phyloP scores from a whole-genome alignment of 2,329 filamentous ascomycete genomes.

The Penicillium vulpinum region DNA sequence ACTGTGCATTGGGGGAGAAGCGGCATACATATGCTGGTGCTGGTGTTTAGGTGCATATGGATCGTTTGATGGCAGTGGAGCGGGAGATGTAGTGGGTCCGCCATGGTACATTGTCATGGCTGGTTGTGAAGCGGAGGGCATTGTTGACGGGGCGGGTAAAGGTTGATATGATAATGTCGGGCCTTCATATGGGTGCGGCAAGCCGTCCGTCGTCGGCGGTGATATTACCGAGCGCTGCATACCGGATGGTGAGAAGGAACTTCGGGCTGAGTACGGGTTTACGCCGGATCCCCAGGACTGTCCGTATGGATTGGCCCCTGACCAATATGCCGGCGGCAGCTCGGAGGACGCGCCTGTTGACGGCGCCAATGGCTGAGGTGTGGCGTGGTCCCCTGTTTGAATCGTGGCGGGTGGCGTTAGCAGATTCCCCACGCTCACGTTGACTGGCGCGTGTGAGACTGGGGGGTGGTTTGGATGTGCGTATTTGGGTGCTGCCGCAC shows the following conservation, averaged over 20 bases:
- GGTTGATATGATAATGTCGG: slow-evolving; percentile 60
- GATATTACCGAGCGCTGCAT: slow-evolving; percentile 57
- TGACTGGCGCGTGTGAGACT: slow-evolving; percentile 45
- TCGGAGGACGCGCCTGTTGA: slow-evolving; percentile 47
- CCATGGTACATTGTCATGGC: slow-evolving; percentile 43
- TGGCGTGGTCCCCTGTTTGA: slow-evolving; percentile 49
- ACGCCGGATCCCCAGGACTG: slow-evolving; percentile 47
- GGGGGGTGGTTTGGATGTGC: slow-evolving; percentile 36
- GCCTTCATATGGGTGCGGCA: slow-evolving; percentile 69
- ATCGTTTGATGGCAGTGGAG: slow-evolving; percentile 58
- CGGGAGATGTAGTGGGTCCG: slow-evolving; percentile 45
- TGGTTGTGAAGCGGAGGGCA: slow-evolving; percentile 39
- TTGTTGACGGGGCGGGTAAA: slow-evolving; percentile 54
- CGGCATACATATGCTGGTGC: slow-evolving; percentile 47
- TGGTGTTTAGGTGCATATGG: slow-evolving; percentile 58
- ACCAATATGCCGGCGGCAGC: slow-evolving; percentile 59
- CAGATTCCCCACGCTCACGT: slow-evolving; percentile 60
- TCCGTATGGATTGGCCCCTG: slow-evolving; percentile 59
- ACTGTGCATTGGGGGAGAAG: slow-evolving; percentile 50
- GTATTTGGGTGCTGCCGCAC: slow-evolving; percentile 53
- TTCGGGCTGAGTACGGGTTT: slow-evolving; percentile 48
- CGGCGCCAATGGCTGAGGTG: slow-evolving; percentile 53
- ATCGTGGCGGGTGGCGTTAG: slow-evolving; percentile 63
- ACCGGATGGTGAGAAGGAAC: slow-evolving; percentile 59
- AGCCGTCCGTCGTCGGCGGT: slow-evolving; percentile 61